phyloP scores from a whole-genome alignment of 2,329 filamentous ascomycete genomes.

The Aspergillaceae sp. region DNA sequence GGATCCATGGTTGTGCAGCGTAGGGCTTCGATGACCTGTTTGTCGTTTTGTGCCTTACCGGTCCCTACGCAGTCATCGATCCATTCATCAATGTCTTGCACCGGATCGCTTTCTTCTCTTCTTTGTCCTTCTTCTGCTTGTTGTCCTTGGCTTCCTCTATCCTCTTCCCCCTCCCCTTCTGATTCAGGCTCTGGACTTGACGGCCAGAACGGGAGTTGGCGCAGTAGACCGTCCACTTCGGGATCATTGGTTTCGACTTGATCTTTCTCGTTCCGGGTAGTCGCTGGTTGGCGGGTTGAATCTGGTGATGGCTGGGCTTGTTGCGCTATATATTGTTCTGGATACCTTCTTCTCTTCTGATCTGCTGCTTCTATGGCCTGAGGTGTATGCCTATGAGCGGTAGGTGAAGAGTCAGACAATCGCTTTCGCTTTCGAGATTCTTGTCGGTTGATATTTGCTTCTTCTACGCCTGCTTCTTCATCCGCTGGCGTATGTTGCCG shows the following conservation, averaged over 20 bases:
- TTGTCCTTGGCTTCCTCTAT: too few species aligned
- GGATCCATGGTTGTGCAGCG: constrained; percentile 35
- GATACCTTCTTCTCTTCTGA: not conserved
- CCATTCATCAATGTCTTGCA: constrained; percentile 31
- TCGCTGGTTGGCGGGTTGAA: not conserved
- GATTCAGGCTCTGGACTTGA: constrained; percentile 14
- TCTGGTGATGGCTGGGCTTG: not conserved
- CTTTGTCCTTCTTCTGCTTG: constrained; percentile 4
- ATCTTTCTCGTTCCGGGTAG: not conserved
- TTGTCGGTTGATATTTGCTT: too few species aligned
- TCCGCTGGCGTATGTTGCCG: not conserved
- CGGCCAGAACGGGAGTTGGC: constrained; percentile 24
- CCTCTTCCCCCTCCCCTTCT: not conserved
- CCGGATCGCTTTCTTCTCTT: not conserved
- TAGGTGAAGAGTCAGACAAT: not conserved
- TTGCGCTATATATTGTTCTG: not conserved
- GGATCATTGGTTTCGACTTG: not conserved
- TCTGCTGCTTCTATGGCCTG: not conserved
- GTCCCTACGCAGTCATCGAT: constrained; percentile 26
- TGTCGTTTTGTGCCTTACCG: constrained; percentile 20
- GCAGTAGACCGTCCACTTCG: constrained; percentile 13
- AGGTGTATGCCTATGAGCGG: not conserved
- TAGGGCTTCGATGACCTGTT: constrained; percentile 27
- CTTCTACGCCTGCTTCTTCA: not conserved
- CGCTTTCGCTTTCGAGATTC: not conserved